Conservation (phyloP, 2,329 filamentous ascomycete genomes). For the Apiospora malaysiana region DNA sequence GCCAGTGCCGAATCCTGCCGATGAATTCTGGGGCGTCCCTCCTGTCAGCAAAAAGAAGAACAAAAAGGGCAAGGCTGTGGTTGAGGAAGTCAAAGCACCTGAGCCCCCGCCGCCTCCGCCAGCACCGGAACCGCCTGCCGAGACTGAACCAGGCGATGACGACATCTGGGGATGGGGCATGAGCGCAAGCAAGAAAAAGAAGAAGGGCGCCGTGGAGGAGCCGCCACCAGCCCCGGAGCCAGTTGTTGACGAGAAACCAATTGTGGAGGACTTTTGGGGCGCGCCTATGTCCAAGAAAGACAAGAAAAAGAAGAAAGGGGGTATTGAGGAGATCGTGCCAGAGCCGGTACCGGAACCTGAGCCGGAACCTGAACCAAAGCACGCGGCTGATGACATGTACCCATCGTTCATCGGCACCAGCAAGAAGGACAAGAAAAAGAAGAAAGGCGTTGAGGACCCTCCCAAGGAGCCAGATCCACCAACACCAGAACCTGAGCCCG, state of each 20-base stretch:
- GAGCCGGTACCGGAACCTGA: slow-evolving; percentile 16
- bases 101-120: slow-evolving; percentile 23
- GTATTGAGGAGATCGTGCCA: slow-evolving; percentile 27
- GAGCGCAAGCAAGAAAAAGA: slow-evolving; percentile 41
- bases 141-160: slow-evolving; percentile 39
- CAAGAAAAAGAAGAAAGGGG: slow-evolving; percentile 38
- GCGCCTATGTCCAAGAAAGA: slow-evolving; percentile 45
- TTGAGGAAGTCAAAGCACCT: slow-evolving; percentile 33
- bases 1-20: slow-evolving; percentile 24
- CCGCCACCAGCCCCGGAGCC: slow-evolving; percentile 28
- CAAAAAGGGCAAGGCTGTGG: slow-evolving; percentile 32
- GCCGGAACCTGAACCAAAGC: slow-evolving; percentile 21
- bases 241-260: slow-evolving; percentile 29
- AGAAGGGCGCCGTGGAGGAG: slow-evolving; percentile 36
- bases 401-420: slow-evolving; percentile 24
- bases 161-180: slow-evolving; percentile 43
- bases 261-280: slow-evolving; percentile 41
- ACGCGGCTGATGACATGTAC: slow-evolving; percentile 19
- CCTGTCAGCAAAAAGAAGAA: slow-evolving; percentile 30
- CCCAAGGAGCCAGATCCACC: slow-evolving; percentile 25
- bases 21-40: slow-evolving; percentile 25
- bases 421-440: slow-evolving; percentile 43
- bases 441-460: slow-evolving; percentile 31
- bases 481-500: slow-evolving; percentile 31
- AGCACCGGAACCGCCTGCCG: slow-evolving; percentile 27